phyloP scores from a whole-genome alignment of 805 yeast species.

The Lipomyces lipofer region DNA sequence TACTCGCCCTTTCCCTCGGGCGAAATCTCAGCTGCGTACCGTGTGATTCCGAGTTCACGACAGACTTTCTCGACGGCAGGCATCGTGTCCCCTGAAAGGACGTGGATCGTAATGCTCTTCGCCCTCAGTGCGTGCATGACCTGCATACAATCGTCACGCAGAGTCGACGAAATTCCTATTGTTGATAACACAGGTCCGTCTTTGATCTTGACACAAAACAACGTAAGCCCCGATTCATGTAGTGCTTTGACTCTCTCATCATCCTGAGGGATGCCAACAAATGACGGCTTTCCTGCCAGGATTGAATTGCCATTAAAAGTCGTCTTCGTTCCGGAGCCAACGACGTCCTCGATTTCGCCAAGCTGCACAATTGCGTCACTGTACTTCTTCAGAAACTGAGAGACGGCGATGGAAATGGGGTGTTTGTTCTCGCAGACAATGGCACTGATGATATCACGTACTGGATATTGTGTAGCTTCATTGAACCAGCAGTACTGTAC shows the following conservation, averaged over 20 bases:
- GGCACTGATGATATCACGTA: constrained; percentile 5
- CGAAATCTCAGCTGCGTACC: constrained; percentile 14
- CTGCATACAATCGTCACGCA: constrained; percentile 1
- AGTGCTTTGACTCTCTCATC: constrained; percentile 1
- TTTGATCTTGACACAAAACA: constrained; percentile 11
- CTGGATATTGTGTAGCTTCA: neutral
- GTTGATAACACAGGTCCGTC: constrained; percentile 10
- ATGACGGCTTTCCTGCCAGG: constrained; percentile 13
- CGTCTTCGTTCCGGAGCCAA: constrained; percentile 17
- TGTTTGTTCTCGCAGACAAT: constrained; percentile 14
- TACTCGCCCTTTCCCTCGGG: constrained; percentile 22
- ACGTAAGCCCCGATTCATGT: constrained; percentile 3
- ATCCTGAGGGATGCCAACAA: neutral
- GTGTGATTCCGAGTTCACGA: constrained; percentile 9
- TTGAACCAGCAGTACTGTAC: constrained; percentile 14
- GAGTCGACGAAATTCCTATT: constrained; percentile 15
- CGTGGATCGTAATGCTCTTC: constrained; percentile 12
- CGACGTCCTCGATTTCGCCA: constrained; percentile 12
- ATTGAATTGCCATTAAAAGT: constrained; percentile 2
- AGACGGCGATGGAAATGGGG: constrained; percentile 21
- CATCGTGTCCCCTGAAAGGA: constrained; percentile 18
- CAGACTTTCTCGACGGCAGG: constrained; percentile 14
- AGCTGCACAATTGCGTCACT: neutral
- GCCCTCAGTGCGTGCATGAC: constrained; percentile 1
- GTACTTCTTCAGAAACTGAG: neutral